These are phyloP conservation scores for Lodderomyces elongisporus DNA, from an alignment of 1,139 yeast species.

Conservation along the genomic window DNA sequence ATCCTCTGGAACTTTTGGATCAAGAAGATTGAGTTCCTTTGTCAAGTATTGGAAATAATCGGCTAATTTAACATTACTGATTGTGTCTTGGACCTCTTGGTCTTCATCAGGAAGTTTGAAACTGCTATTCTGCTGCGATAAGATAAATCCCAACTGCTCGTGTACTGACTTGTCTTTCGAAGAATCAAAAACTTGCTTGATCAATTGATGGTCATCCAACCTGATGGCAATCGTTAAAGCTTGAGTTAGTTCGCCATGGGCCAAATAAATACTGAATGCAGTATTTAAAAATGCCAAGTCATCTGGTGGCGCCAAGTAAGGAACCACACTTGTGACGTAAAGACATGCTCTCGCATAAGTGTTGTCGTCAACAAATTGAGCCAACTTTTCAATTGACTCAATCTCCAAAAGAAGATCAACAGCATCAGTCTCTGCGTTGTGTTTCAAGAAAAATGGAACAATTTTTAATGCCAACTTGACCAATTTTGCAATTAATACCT, in stretches of 20 bases:
- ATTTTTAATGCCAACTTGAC: slow-evolving; percentile 67
- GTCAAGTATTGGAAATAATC: slow-evolving; percentile 78
- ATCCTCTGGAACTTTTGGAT: slow-evolving; percentile 93
- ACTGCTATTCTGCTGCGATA: slow-evolving; percentile 83
- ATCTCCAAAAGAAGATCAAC: slow-evolving; percentile 88
- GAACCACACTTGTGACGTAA: slow-evolving; percentile 94
- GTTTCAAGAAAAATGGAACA: slow-evolving; percentile 86
- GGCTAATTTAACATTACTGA: slow-evolving; percentile 73
- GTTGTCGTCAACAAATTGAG: slow-evolving; percentile 78
- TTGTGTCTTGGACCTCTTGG: slow-evolving; percentile 78
- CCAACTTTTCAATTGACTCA: slow-evolving; percentile 78
- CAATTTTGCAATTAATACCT: slow-evolving; percentile 40
- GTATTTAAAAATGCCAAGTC: slow-evolving; percentile 82
- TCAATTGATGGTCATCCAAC: slow-evolving; percentile 75
- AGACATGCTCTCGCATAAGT: slow-evolving; percentile 87
- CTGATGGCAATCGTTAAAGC: slow-evolving; percentile 87
- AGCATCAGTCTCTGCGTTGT: slow-evolving; percentile 98
- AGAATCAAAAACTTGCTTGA: slow-evolving; percentile 71
- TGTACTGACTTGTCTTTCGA: slow-evolving; percentile 70
- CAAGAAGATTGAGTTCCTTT: slow-evolving; percentile 80
- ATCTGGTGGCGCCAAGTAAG: slow-evolving; percentile 92
- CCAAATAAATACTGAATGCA: slow-evolving; percentile 81
- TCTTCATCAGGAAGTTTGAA: slow-evolving; percentile 60
- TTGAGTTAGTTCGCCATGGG: slow-evolving; percentile 78
- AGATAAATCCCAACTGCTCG: slow-evolving; percentile 85